Evolutionary conservation across 805 yeast species (phyloP).

Genomic region (Ascoidea tarda): DNA sequence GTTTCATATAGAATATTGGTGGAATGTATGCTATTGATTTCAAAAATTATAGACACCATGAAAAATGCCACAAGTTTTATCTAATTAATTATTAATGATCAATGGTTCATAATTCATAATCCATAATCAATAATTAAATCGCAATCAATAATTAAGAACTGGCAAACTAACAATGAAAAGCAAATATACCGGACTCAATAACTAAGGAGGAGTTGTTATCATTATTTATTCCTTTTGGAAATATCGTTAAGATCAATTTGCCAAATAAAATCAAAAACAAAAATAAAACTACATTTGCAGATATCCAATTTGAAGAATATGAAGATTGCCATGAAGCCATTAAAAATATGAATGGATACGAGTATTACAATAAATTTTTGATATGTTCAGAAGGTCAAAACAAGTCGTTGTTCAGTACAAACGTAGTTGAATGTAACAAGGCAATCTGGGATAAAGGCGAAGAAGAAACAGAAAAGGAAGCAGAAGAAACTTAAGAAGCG

Average conservation of each 20-base stretch:
- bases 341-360: constrained; percentile 7
- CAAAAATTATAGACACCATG: no score
- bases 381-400: neutral
- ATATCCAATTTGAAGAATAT: neutral
- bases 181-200: neutral
- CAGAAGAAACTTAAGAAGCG: no score
- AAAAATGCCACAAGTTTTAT: no score
- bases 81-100: no score
- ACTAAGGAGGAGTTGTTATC: neutral
- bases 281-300: neutral
- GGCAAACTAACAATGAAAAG: neutral
- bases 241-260: no score
- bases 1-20: neutral
- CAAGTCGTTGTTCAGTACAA: no score
- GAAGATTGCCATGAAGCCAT: constrained; percentile 2
- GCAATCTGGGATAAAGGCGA: no score
- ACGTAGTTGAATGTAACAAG: no score
- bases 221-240: neutral
- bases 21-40: no score
- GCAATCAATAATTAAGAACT: no score
- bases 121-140: neutral
- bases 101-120: neutral
- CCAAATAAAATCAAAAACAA: neutral
- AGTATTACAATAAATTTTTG: constrained; percentile 3
- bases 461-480: no score